These are phyloP conservation scores for Saccharomyces hybrid DNA, from an alignment of 1,139 yeast genomes.

Conservation along the genomic window DNA sequence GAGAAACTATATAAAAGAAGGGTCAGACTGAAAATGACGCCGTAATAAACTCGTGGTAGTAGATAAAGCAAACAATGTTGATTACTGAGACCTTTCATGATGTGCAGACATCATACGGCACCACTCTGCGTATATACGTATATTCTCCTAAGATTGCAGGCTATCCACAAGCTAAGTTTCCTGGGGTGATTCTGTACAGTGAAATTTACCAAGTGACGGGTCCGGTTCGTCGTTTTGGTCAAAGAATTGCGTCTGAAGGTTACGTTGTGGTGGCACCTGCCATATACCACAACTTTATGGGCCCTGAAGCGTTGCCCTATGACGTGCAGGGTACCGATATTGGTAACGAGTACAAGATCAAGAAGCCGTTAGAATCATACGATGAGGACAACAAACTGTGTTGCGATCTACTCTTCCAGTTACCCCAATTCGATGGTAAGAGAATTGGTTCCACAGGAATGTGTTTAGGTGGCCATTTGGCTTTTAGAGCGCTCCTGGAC, in stretches of 20 bases:
- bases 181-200: slow-evolving; percentile 71
- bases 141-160: slow-evolving; percentile 64
- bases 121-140: slow-evolving; percentile 57
- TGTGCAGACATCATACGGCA: slow-evolving; percentile 56
- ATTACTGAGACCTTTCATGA: slow-evolving; percentile 61
- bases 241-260: slow-evolving; percentile 73
- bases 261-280: slow-evolving; percentile 73
- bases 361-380: slow-evolving; percentile 61
- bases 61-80: slow-evolving; percentile 40
- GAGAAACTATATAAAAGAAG: neutral
- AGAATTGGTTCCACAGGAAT: slow-evolving; percentile 76
- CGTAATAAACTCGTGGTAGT: neutral
- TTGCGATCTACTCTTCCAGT: slow-evolving; percentile 49
- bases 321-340: slow-evolving; percentile 68
- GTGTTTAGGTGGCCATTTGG: slow-evolving; percentile 83
- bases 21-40: neutral
- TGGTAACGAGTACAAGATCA: slow-evolving; percentile 61
- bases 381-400: slow-evolving; percentile 67
- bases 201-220: slow-evolving; percentile 73
- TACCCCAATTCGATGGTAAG: slow-evolving; percentile 58
- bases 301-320: slow-evolving; percentile 57
- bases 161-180: slow-evolving; percentile 69
- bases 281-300: slow-evolving; percentile 65
- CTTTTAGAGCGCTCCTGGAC: slow-evolving; percentile 65
- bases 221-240: slow-evolving; percentile 71